phyloP scores from a whole-genome alignment of 192 early-diverging fungal genomes.

The Lunasporangiospora selenospora region DNA sequence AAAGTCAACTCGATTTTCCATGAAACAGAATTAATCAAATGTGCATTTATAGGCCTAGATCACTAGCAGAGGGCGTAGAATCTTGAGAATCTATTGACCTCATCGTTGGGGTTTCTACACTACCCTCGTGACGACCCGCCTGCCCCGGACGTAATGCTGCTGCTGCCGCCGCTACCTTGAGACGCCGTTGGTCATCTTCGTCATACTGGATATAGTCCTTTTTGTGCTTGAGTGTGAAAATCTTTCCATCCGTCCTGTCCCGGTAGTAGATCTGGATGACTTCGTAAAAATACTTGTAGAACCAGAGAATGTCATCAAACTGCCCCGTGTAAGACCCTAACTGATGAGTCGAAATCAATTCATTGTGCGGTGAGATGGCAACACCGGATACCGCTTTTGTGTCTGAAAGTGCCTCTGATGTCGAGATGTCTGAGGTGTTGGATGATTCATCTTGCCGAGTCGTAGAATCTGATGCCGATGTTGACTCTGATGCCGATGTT shows the following conservation, averaged over 20 bases:
- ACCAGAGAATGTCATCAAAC: conserved; percentile 91
- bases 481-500: background rate
- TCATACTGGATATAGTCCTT: conserved; percentile 68
- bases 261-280: conserved; percentile 84
- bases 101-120: too few relatives aligned
- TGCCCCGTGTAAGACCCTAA: conserved; percentile 69
- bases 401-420: background rate
- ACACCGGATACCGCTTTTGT: conserved; percentile 1
- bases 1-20: too few relatives aligned
- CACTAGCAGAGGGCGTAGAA: too few relatives aligned
- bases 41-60: too few relatives aligned
- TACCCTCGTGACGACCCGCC: too few relatives aligned
- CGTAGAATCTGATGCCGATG: background rate
- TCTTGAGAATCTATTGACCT: too few relatives aligned
- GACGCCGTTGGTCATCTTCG: background rate
- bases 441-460: conserved; percentile 19
- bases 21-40: too few relatives aligned
- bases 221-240: conserved; percentile 62
- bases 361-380: conserved; percentile 33
- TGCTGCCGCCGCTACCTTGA: too few relatives aligned
- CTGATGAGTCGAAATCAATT: conserved; percentile 24
- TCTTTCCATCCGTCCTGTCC: conserved; percentile 56
- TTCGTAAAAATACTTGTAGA: conserved; percentile 91
- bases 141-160: too few relatives aligned
- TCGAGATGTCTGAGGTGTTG: background rate